Conservation (phyloP, 345 rosid species). For the Linum trigynum region DNA sequence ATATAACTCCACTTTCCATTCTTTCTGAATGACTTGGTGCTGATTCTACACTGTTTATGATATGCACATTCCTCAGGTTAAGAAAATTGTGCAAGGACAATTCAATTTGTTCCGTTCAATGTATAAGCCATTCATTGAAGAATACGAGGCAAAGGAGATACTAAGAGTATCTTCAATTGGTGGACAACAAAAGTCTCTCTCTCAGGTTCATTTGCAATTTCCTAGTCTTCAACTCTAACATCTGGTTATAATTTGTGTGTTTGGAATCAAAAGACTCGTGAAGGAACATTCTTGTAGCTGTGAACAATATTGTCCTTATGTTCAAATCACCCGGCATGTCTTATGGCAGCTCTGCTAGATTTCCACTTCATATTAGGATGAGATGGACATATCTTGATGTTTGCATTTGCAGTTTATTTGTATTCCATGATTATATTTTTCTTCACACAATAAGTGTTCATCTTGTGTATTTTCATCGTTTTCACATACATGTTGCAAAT, state of each 20-base stretch:
- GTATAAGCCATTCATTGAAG: conserved; percentile 68
- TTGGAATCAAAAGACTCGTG: too few species aligned
- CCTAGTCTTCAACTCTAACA: too few species aligned
- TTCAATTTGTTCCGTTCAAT: conserved; percentile 60
- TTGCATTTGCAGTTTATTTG: not conserved
- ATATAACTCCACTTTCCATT: not conserved
- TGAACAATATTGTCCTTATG: too few species aligned
- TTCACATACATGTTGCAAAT: not conserved
- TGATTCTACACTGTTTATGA: not conserved
- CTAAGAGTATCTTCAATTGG: conserved; percentile 41
- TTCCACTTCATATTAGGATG: too few species aligned
- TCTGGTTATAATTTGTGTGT: too few species aligned
- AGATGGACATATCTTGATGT: too few species aligned
- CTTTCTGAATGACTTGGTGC: not conserved
- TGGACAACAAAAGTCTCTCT: conserved; percentile 26
- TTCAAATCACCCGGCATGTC: too few species aligned
- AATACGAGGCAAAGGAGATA: conserved; percentile 49
- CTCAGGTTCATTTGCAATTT: conserved; percentile 45
- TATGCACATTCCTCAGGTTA: conserved; percentile 36
- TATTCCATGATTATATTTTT: too few species aligned
- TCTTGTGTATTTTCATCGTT: too few species aligned
- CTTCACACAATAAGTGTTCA: not conserved
- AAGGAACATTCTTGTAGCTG: too few species aligned
- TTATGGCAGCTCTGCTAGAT: too few species aligned
- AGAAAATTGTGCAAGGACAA: conserved; percentile 80